Conservation (phyloP, 2,329 filamentous ascomycete species). For the Alternaria viburni region DNA sequence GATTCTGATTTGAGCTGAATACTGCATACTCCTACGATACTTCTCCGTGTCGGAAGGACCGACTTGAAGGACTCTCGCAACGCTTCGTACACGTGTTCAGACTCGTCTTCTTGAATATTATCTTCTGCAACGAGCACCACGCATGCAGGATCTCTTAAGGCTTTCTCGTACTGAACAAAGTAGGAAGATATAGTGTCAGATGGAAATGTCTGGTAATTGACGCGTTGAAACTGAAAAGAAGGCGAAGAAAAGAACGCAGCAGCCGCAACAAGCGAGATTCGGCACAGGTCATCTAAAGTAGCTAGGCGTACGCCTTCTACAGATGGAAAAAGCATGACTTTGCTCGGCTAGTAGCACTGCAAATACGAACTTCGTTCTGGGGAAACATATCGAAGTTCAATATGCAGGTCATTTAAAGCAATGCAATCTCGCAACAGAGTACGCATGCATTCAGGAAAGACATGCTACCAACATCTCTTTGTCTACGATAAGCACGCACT, state of each 20-base stretch:
- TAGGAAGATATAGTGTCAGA: conserved; percentile 33
- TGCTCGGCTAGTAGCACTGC: background rate
- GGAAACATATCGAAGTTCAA: background rate
- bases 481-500: background rate
- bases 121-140: conserved; percentile 28
- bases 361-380: background rate
- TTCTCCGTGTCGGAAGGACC: conserved; percentile 2
- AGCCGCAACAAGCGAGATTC: conserved; percentile 37
- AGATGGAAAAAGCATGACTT: conserved; percentile 20
- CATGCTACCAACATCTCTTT: background rate
- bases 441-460: background rate
- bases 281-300: conserved; percentile 27
- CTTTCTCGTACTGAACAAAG: conserved; percentile 21
- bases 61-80: conserved; percentile 20
- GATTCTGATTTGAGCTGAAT: conserved; percentile 30
- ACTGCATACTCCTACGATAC: conserved; percentile 36
- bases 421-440: background rate
- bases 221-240: conserved; percentile 36
- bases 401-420: background rate
- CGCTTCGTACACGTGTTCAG: conserved; percentile 27
- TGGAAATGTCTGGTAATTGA: conserved; percentile 25
- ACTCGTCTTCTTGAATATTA: conserved; percentile 15
- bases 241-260: conserved; percentile 40
- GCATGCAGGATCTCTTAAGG: conserved; percentile 18
- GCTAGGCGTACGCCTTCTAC: conserved; percentile 32